These are phyloP conservation scores for Lachancea mirantina DNA, from an alignment of 805 yeast species.

Conservation along the genomic window DNA sequence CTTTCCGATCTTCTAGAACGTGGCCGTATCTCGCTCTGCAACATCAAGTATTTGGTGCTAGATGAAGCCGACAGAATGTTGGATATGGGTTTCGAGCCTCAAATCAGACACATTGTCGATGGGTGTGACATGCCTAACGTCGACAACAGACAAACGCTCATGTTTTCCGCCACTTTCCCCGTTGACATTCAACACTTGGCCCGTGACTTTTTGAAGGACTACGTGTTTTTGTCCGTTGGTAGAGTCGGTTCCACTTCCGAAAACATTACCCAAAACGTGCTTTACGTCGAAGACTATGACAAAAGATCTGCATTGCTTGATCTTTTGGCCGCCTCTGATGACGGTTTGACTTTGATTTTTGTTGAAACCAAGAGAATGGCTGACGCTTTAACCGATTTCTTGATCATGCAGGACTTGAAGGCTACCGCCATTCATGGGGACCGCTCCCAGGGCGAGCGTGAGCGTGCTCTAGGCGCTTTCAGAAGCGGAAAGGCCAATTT, in stretches of 20 bases:
- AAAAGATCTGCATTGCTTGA: slow-evolving; percentile 87
- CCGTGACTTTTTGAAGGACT: slow-evolving; percentile 91
- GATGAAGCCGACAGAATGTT: slow-evolving; percentile 99
- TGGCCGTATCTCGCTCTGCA: slow-evolving; percentile 82
- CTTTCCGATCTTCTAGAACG: slow-evolving; percentile 91
- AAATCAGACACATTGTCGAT: slow-evolving; percentile 95
- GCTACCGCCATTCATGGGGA: slow-evolving; percentile 99
- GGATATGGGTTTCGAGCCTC: slow-evolving; percentile 99
- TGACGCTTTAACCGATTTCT: slow-evolving; percentile 86
- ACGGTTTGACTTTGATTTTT: slow-evolving; percentile 85
- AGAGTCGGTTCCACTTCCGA: slow-evolving; percentile 99
- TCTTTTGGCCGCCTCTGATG: slow-evolving; percentile 70
- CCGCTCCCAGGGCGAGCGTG: slow-evolving; percentile 96
- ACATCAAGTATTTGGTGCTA: slow-evolving; percentile 87
- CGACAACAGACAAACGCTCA: slow-evolving; percentile 85
- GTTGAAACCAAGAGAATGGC: slow-evolving; percentile 99
- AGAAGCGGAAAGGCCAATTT: slow-evolving; percentile 87
- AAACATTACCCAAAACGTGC: slow-evolving; percentile 89
- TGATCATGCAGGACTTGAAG: slow-evolving; percentile 82
- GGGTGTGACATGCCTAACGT: slow-evolving; percentile 97
- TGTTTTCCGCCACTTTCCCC: slow-evolving; percentile 99
- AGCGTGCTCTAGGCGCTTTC: slow-evolving; percentile 91
- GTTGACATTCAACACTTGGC: slow-evolving; percentile 95
- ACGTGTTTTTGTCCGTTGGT: slow-evolving; percentile 94
- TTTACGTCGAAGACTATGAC: slow-evolving; percentile 88